These are phyloP conservation scores for Arabidopsis suecica DNA, from an alignment of 345 rosid species.

Conservation along the genomic window DNA sequence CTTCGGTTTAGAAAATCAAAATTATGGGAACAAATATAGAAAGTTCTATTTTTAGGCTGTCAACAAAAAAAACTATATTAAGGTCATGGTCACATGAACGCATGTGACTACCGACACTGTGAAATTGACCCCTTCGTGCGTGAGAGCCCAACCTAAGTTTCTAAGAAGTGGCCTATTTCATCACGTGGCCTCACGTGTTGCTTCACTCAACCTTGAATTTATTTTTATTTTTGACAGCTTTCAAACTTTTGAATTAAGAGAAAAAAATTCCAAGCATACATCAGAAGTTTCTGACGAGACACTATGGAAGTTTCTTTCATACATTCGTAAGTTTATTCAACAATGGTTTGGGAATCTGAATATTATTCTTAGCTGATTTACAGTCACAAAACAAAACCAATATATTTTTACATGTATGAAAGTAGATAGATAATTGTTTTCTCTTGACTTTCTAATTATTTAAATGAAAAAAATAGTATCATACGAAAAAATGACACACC, in stretches of 20 bases:
- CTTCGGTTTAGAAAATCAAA: too few relatives aligned
- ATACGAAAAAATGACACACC: too few relatives aligned
- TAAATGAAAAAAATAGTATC: too few relatives aligned
- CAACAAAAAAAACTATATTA: background rate
- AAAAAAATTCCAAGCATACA: background rate
- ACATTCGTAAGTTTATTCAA: background rate
- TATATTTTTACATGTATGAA: background rate
- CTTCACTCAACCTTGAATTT: background rate
- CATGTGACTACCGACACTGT: constrained; percentile 42
- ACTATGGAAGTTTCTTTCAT: background rate
- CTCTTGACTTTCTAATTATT: background rate
- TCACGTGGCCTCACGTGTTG: constrained; percentile 35
- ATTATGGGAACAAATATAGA: background rate
- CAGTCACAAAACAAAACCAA: background rate
- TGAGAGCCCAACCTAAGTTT: constrained; percentile 31
- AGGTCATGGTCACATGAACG: constrained; percentile 10
- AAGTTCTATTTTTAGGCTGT: background rate
- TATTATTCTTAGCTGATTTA: background rate
- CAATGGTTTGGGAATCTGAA: background rate
- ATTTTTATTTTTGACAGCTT: background rate
- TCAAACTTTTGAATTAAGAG: background rate
- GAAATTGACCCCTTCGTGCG: constrained; percentile 19
- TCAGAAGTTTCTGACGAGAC: background rate
- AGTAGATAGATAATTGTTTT: background rate
- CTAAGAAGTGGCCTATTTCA: constrained; percentile 7